Evolutionary conservation across 176 grass and related monocot species (phyloP), one percentile per base, ranked within the genome.

Genomic region (Raddia distichophylla): DNA sequence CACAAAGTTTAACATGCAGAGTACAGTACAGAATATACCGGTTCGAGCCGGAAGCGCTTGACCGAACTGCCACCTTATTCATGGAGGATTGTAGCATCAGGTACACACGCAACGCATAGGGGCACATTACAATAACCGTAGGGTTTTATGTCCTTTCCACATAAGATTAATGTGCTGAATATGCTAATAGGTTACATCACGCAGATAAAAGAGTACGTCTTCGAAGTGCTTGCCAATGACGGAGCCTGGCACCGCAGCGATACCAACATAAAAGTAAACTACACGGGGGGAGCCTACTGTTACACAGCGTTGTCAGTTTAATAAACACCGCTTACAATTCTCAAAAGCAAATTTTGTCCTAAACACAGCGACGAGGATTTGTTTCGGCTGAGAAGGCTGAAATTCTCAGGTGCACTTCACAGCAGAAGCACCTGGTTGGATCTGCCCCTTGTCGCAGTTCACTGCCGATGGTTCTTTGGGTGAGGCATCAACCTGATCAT

Each of bases 321-420:
- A 81, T 76, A 70, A 81, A 60, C 76, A 88, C 76, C 70, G 82
- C 73, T 89, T 84, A 85, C 87, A 89, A 68, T 80, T 63, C 10
- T 75, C 63, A 84, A 85, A 85, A 89, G 76, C 82, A 89, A 89
- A 89, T n/a, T 67, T 52, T 56, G 48, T 83, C 73, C 80, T 87
- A 71, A 71, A 55, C 55, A 87, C 3, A 20, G 20, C 64, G 77
- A 33, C 18, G 35, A 8, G 15, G 18, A n/a, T 40, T 52, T 48
- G 7, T 42, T 42, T 59, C 33, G 17, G 55, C 37, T 13, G 57
- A 12, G 10, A 1, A 53, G 18, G 14, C 17, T 7, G 45, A 14
- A 27, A 19, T 11, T 17, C 34, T 80, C 58, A 89, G n/a, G 70
- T 85, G 63, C 87, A 84, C 70, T 59, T 80, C 54, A 89, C 76